Evolutionary conservation across 345 rosid genomes (phyloP).

Genomic region (Salix exigua): DNA sequence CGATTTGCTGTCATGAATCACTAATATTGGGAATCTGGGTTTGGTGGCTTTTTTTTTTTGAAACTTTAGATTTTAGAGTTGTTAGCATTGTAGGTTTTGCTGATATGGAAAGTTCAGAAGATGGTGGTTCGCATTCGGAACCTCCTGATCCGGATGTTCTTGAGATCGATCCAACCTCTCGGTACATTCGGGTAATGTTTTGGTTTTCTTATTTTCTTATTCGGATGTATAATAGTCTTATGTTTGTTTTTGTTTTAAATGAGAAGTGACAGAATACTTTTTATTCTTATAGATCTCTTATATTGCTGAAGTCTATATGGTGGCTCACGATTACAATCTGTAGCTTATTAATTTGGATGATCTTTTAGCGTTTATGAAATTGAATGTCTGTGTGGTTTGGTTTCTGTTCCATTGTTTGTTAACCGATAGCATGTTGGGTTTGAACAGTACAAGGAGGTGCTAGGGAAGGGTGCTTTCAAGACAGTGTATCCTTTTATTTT

Average conservation of each 20-base stretch:
- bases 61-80: background rate
- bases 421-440: constrained; percentile 10
- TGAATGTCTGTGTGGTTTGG: background rate
- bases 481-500: constrained; percentile 57
- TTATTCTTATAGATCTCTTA: background rate
- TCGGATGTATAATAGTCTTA: background rate
- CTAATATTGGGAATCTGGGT: too few species aligned
- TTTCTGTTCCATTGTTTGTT: background rate
- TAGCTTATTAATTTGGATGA: background rate
- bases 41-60: background rate
- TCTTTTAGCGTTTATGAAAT: background rate
- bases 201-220: background rate
- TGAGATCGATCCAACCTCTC: constrained; percentile 62
- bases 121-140: constrained; percentile 38
- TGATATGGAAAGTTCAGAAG: constrained; percentile 40
- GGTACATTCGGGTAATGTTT: constrained; percentile 50
- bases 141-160: constrained; percentile 63
- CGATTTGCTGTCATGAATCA: too few species aligned
- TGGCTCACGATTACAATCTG: background rate
- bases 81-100: constrained; percentile 5
- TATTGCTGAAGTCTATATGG: background rate
- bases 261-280: background rate
- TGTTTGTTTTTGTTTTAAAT: background rate
- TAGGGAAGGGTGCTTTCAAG: constrained; percentile 80
- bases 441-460: constrained; percentile 63